These are phyloP conservation scores for Diaporthe australafricana DNA, from an alignment of 2,329 filamentous ascomycete genomes.

Conservation along the genomic window DNA sequence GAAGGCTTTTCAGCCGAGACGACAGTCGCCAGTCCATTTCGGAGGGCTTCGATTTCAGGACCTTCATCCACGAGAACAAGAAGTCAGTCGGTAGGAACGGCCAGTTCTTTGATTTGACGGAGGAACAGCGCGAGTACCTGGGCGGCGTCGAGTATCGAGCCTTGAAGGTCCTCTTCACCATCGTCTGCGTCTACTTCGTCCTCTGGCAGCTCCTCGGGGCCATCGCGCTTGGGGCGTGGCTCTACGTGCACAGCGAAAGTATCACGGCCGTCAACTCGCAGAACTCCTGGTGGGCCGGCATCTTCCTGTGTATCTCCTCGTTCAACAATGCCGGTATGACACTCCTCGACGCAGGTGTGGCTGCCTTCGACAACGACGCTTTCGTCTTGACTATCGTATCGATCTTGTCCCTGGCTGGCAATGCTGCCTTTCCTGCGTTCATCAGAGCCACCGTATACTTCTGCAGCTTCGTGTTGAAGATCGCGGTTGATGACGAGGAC, in stretches of 20 bases:
- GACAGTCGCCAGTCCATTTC: constrained; percentile 37
- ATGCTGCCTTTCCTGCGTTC: constrained; percentile 64
- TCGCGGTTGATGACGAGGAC: constrained; percentile 48
- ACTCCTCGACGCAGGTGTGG: constrained; percentile 65
- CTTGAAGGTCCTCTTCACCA: constrained; percentile 66
- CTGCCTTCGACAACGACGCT: constrained; percentile 56
- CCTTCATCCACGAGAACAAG: constrained; percentile 47
- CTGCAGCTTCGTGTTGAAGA: constrained; percentile 39
- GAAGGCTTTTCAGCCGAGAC: constrained; percentile 20
- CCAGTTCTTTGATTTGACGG: constrained; percentile 64
- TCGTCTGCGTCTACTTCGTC: constrained; percentile 71
- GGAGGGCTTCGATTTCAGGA: constrained; percentile 41
- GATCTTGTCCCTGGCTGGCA: constrained; percentile 56
- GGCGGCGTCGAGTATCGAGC: constrained; percentile 75
- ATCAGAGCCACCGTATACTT: constrained; percentile 47
- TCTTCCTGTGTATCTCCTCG: constrained; percentile 65
- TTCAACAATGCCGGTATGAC: constrained; percentile 71
- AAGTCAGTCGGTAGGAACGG: constrained; percentile 62
- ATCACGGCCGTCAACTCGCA: constrained; percentile 42
- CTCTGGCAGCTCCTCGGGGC: constrained; percentile 70
- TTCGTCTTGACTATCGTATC: constrained; percentile 46
- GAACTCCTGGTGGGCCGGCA: constrained; percentile 67
- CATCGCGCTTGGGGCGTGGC: constrained; percentile 65
- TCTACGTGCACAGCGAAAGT: background rate
- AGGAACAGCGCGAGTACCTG: constrained; percentile 65